These are phyloP conservation scores for Blastobotrys niveus DNA, from an alignment of 1,139 yeast genomes.

Conservation along the genomic window DNA sequence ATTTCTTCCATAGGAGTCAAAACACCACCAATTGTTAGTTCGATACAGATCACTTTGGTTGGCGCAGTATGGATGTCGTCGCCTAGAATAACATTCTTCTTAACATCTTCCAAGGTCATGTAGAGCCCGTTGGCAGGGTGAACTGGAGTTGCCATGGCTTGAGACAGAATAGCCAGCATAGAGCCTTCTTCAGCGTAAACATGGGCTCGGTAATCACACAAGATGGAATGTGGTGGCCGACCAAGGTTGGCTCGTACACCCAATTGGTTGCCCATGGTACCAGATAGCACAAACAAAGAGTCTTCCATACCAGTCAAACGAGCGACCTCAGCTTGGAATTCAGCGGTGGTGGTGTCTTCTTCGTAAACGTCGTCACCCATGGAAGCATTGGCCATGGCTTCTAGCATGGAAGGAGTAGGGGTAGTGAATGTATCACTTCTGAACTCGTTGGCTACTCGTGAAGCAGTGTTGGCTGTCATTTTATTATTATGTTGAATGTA, in stretches of 20 bases:
- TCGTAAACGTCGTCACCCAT: conserved; percentile 85
- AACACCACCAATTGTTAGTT: conserved; percentile 83
- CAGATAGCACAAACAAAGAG: conserved; percentile 79
- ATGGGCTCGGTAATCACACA: conserved; percentile 84
- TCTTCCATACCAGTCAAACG: conserved; percentile 74
- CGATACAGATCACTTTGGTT: conserved; percentile 76
- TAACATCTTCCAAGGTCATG: conserved; percentile 74
- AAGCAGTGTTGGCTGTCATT: conserved; percentile 13
- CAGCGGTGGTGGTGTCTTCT: conserved; percentile 68
- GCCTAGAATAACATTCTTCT: conserved; percentile 58
- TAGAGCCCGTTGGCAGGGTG: conserved; percentile 67
- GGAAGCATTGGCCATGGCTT: conserved; percentile 54
- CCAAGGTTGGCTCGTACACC: conserved; percentile 69
- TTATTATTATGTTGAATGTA: background rate
- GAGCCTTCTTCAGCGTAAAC: conserved; percentile 83
- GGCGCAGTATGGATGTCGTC: conserved; percentile 89
- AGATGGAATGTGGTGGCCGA: conserved; percentile 82
- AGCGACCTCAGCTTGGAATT: conserved; percentile 62
- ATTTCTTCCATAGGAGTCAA: conserved; percentile 79
- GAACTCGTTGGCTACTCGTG: conserved; percentile 23
- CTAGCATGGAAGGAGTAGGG: conserved; percentile 73
- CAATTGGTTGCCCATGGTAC: conserved; percentile 86
- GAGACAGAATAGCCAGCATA: conserved; percentile 82
- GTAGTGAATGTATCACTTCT: conserved; percentile 77
- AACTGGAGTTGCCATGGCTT: conserved; percentile 88